phyloP scores from a whole-genome alignment of 164 flowering plant genomes.

The Piper longum region DNA sequence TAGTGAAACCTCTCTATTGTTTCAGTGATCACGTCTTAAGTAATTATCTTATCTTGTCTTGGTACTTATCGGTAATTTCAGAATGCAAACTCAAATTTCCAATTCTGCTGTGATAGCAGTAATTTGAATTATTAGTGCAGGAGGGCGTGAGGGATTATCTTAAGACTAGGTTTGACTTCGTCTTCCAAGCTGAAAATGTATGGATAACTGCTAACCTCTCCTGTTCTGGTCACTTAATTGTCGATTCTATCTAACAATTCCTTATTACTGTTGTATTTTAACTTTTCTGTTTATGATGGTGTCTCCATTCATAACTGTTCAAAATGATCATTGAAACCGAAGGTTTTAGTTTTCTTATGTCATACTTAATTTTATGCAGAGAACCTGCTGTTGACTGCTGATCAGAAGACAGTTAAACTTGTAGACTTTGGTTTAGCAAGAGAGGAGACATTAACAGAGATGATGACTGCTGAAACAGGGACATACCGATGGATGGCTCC shows the following conservation, averaged over 20 bases:
- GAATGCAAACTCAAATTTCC: too few relatives aligned
- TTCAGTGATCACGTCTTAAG: too few relatives aligned
- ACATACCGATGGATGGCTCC: constrained; percentile 99
- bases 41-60: too few relatives aligned
- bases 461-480: constrained; percentile 98
- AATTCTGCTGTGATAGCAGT: too few relatives aligned
- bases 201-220: too few relatives aligned
- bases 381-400: constrained; percentile 77
- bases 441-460: constrained; percentile 86
- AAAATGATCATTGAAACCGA: background rate
- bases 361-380: constrained; percentile 28
- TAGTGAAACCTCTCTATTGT: too few relatives aligned
- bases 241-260: background rate
- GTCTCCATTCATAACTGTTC: background rate
- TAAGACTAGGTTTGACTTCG: too few relatives aligned
- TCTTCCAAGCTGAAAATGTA: too few relatives aligned
- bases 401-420: constrained; percentile 71
- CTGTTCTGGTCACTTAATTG: too few relatives aligned
- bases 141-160: too few relatives aligned
- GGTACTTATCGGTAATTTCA: too few relatives aligned
- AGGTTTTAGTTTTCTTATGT: background rate
- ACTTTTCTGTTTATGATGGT: background rate
- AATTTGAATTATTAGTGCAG: too few relatives aligned
- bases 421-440: constrained; percentile 93
- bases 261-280: background rate